Evolutionary conservation across 257 asterid genomes (phyloP).

Genomic region (Salvia hispanica): DNA sequence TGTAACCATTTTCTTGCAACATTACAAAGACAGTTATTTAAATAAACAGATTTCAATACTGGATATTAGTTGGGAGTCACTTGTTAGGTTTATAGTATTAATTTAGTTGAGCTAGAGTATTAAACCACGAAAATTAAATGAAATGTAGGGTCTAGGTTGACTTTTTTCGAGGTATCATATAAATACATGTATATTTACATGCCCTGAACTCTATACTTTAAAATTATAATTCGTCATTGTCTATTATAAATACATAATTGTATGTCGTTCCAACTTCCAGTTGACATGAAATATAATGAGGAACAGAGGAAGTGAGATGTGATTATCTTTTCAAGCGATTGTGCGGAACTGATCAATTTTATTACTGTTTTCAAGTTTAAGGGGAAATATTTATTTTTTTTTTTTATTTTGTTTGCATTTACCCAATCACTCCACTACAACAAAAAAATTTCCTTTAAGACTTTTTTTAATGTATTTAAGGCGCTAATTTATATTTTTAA

Average conservation of each 20-base stretch:
- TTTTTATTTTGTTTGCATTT: no score
- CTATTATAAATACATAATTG: neutral
- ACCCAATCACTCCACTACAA: no score
- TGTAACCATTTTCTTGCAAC: conserved; percentile 23
- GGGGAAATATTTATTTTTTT: no score
- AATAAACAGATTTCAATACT: neutral
- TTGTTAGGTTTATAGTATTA: conserved; percentile 18
- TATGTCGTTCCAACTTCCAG: conserved; percentile 32
- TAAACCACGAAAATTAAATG: conserved; percentile 26
- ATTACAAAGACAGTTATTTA: neutral
- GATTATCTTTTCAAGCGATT: conserved; percentile 4
- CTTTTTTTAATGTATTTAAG: no score
- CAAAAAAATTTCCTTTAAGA: no score
- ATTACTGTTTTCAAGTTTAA: neutral
- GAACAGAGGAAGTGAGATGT: neutral
- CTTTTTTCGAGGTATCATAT: conserved; percentile 4
- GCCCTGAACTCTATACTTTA: no score
- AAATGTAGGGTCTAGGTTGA: conserved; percentile 24
- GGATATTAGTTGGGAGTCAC: conserved; percentile 33
- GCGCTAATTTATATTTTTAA: no score
- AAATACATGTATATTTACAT: no score
- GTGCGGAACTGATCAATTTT: neutral
- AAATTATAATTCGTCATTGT: neutral
- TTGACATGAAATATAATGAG: conserved; percentile 29
- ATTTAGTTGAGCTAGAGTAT: conserved; percentile 22